A percentile compares a stretch with the other conserved stretches of the same genome.
Conservation (phyloP, 2,329 filamentous ascomycete species). For the Ophiosphaerella korrae region DNA sequence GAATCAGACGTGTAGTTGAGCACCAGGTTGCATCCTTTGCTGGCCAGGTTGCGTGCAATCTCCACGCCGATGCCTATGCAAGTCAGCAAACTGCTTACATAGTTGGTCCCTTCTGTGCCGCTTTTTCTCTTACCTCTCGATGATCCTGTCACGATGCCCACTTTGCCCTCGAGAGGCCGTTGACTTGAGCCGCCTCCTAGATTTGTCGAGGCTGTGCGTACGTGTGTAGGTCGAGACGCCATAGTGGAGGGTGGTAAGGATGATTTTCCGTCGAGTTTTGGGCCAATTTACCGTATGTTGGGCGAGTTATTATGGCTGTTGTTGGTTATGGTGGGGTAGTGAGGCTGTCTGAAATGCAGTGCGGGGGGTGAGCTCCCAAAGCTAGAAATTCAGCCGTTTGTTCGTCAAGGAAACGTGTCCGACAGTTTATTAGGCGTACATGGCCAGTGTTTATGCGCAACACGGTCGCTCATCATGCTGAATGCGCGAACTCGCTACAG, state of each 20-base stretch:
- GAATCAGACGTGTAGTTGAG: conserved; percentile 73
- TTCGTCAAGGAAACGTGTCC: too few relatives aligned
- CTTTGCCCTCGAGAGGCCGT: conserved; percentile 67
- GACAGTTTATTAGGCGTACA: too few relatives aligned
- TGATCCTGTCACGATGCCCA: conserved; percentile 79
- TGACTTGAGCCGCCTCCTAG: conserved; percentile 34
- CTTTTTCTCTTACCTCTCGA: conserved; percentile 66
- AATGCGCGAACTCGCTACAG: too few relatives aligned
- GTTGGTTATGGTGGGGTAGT: conserved; percentile 24
- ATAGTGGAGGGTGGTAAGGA: conserved; percentile 27
- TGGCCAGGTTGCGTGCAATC: conserved; percentile 71
- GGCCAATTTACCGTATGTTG: background rate
- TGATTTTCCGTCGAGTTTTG: conserved; percentile 1
- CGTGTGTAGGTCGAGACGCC: conserved; percentile 43
- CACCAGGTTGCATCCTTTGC: conserved; percentile 71
- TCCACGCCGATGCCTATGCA: conserved; percentile 72
- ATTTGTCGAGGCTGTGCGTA: conserved; percentile 49
- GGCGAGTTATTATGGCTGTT: background rate
- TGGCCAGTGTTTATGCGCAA: too few relatives aligned
- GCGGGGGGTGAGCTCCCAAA: conserved; percentile 21
- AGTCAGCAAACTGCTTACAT: conserved; percentile 7
- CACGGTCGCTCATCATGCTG: too few relatives aligned
- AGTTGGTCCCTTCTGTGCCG: background rate
- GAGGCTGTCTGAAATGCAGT: conserved; percentile 8
- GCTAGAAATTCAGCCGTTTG: background rate